Evolutionary conservation across 306 rosid species (phyloP).

Genomic region (Cucumis cinereus): DNA sequence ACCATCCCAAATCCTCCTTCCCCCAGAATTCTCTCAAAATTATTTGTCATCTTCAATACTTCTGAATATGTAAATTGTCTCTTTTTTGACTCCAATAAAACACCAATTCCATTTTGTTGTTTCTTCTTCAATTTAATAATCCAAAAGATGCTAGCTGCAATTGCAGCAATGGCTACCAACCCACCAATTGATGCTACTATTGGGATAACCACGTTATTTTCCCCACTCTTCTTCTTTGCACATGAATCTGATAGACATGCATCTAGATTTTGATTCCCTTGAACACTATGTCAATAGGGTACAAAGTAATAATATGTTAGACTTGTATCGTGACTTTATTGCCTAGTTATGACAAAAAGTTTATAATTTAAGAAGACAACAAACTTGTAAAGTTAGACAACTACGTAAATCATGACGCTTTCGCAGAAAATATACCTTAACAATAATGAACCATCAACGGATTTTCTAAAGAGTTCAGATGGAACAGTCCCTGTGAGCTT

Average conservation of each 20-base stretch:
- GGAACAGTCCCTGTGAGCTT: background rate
- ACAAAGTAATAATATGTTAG: no score
- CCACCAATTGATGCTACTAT: background rate
- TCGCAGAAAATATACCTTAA: background rate
- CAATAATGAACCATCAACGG: background rate
- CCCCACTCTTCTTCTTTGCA: background rate
- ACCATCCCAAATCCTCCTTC: slow-evolving; percentile 46
- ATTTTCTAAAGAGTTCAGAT: background rate
- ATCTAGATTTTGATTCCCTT: background rate
- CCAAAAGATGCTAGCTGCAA: background rate
- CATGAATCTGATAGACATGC: background rate
- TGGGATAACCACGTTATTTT: background rate
- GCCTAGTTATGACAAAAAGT: no score
- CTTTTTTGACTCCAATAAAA: background rate
- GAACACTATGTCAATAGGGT: background rate
- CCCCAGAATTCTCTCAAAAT: slow-evolving; percentile 26
- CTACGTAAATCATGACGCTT: background rate
- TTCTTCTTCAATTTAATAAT: background rate
- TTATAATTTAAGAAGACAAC: background rate
- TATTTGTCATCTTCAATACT: slow-evolving; percentile 16
- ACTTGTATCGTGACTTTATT: no score
- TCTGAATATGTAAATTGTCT: background rate
- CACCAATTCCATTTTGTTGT: background rate
- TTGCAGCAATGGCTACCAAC: background rate
- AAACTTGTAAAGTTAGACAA: background rate